These are phyloP conservation scores for Diversispora eburnea DNA, from an alignment of 192 early-diverging fungal species.

Conservation along the genomic window DNA sequence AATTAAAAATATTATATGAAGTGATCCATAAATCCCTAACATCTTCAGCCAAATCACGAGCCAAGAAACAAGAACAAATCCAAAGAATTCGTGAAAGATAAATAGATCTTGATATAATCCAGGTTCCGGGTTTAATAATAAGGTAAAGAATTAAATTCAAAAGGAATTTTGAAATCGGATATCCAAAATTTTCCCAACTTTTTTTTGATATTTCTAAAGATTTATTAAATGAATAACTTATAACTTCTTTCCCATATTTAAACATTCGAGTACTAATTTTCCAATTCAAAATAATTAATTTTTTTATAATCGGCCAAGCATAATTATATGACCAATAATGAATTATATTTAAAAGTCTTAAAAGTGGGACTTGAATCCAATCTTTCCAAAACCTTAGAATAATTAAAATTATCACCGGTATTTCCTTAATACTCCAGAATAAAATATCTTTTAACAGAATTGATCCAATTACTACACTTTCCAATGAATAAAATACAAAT, in stretches of 20 bases:
- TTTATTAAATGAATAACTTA: neutral
- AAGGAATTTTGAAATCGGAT: neutral
- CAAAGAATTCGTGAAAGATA: conserved; percentile 10
- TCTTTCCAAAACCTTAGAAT: neutral
- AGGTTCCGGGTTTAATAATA: conserved; percentile 12
- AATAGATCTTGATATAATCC: neutral
- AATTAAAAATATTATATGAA: neutral
- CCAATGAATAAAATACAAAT: conserved; percentile 29
- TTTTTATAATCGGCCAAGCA: conserved; percentile 10
- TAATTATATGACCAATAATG: neutral
- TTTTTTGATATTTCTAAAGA: neutral
- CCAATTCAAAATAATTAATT: neutral
- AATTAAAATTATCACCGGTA: neutral
- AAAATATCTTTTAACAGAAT: neutral
- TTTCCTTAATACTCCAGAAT: neutral
- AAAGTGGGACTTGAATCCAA: neutral
- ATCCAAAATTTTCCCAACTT: conserved; percentile 6
- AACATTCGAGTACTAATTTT: neutral
- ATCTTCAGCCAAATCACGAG: conserved; percentile 20
- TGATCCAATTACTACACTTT: neutral
- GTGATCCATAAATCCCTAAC: conserved; percentile 1
- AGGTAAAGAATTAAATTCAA: neutral
- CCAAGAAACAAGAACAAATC: conserved; percentile 21
- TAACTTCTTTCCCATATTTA: neutral
- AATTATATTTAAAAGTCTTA: neutral